Evolutionary conservation across 2,329 filamentous ascomycete genomes (phyloP), one percentile per base, ranked within the genome.

Genomic region (Sporothrix sp.): DNA sequence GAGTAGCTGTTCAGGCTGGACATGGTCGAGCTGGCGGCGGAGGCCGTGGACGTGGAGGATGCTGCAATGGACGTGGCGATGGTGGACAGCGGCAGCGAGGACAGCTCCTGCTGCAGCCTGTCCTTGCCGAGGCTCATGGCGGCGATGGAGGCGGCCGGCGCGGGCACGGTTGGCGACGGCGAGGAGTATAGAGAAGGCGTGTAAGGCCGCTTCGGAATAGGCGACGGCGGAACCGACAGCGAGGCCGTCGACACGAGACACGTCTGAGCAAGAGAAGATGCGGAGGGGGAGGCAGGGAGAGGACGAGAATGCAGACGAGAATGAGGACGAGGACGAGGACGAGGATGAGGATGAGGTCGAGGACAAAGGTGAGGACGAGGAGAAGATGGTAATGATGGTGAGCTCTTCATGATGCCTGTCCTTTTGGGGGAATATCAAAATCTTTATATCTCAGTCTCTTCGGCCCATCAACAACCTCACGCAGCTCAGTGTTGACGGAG

Each of bases 111-210:
- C 16, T 52, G 48, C n/a, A 57, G 42, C 42, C 40, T 51, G 21
- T 51, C 51, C 25, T 51, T 52, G 52, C 50, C 56, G 27, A 57
- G 37, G 36, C 51, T 53, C 56, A 57, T 57, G 35, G n/a, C 23
- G 50, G 20, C 3, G 13, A 33, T 8, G 3, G 39, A 14, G 20
- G 32, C 23, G 14, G 27, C 7, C 7, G 25, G 30, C 18, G 40
- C 20, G 35, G 33, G 36, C 14, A 23, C 18, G 6, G 52, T 21
- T 3, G n/a, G n/a, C 2, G 38, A 32, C 5, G 49, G 30, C 27
- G 51, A 18, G 11, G 25, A 28, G 35, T 38, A 18, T 10, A 33
- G 11, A 32, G 37, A 27, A 2, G 18, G 25, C 11, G 32, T 10
- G 7, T n/a, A 23, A 10, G 33, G 23, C 14, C 20, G 30, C 7